Evolutionary conservation across 2,329 filamentous ascomycete species (phyloP).

Genomic region (Fusarium musae): DNA sequence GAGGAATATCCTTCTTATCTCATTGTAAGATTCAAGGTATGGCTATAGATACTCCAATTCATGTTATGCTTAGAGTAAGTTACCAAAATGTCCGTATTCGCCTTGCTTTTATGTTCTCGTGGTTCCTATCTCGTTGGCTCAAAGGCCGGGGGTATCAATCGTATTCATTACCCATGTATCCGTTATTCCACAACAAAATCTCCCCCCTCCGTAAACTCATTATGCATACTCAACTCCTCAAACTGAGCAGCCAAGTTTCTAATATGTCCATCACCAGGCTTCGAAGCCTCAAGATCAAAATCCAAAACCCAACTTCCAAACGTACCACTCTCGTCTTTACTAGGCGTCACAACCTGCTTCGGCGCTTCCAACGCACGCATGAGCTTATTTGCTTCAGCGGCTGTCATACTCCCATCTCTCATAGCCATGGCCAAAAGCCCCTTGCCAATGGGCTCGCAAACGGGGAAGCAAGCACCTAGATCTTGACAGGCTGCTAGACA

Average conservation of each 20-base stretch:
- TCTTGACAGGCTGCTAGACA: constrained; percentile 21
- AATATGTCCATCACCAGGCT: constrained; percentile 14
- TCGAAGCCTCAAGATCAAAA: constrained; percentile 8
- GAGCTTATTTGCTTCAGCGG: neutral
- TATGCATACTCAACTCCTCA: constrained; percentile 19
- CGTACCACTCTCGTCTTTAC: neutral
- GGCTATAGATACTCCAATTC: neutral
- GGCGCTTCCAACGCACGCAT: constrained; percentile 1
- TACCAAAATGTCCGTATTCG: neutral
- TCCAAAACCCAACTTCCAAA: constrained; percentile 14
- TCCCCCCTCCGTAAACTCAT: constrained; percentile 16
- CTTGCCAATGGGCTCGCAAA: constrained; percentile 2
- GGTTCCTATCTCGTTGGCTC: neutral
- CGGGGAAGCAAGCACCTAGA: neutral
- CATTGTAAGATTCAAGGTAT: fast-evolving
- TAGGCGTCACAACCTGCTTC: neutral
- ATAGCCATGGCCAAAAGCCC: constrained; percentile 7
- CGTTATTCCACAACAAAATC: constrained; percentile 15
- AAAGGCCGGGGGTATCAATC: neutral
- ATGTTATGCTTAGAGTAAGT: neutral
- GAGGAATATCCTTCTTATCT: neutral
- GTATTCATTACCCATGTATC: neutral
- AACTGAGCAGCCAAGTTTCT: constrained; percentile 20
- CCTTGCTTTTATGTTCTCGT: neutral
- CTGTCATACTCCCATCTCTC: constrained; percentile 10